A percentile compares a stretch with the other conserved stretches of the same genome.
Conservation (phyloP, 768 basidiomycete species). For the Rhodotorula graminis region DNA sequence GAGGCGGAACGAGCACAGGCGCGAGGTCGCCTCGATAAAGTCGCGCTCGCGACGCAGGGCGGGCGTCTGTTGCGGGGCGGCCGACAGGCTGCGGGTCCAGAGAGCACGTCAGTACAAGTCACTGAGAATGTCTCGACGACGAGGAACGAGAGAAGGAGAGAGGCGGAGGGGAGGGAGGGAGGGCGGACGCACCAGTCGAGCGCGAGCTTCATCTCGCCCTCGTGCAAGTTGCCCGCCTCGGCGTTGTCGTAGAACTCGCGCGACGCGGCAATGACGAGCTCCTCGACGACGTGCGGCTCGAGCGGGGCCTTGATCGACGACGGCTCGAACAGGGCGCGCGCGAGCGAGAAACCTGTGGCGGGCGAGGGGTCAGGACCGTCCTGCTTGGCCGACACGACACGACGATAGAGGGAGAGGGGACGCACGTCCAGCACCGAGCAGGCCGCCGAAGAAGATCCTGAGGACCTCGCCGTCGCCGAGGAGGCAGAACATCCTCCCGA, state of each 20-base stretch:
- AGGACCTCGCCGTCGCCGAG: slow-evolving; percentile 66
- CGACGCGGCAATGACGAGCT: slow-evolving; percentile 72
- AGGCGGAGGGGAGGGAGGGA: not conserved
- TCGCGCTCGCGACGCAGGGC: slow-evolving; percentile 67
- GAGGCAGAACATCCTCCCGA: slow-evolving; percentile 75
- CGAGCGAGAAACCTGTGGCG: slow-evolving; percentile 19
- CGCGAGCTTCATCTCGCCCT: slow-evolving; percentile 92
- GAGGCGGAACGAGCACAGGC: slow-evolving; percentile 86
- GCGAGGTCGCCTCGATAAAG: slow-evolving; percentile 96
- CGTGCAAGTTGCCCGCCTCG: slow-evolving; percentile 80
- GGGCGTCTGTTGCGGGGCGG: slow-evolving; percentile 60
- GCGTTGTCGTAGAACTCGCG: slow-evolving; percentile 95
- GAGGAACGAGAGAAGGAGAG: not conserved
- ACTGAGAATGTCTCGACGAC: not conserved
- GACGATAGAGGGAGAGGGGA: slow-evolving; percentile 41
- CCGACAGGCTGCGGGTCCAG: slow-evolving; percentile 60
- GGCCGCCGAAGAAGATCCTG: slow-evolving; percentile 76
- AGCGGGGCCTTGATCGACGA: slow-evolving; percentile 55
- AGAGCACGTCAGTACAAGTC: not conserved
- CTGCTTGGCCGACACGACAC: not conserved
- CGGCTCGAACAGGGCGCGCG: slow-evolving; percentile 53
- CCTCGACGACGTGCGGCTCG: slow-evolving; percentile 55
- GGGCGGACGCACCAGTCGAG: slow-evolving; percentile 73
- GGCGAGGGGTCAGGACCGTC: slow-evolving; percentile 47
- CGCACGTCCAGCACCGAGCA: slow-evolving; percentile 83